Conservation (phyloP, 2,329 filamentous ascomycete species). For the Pochonia chlamydosporia region DNA sequence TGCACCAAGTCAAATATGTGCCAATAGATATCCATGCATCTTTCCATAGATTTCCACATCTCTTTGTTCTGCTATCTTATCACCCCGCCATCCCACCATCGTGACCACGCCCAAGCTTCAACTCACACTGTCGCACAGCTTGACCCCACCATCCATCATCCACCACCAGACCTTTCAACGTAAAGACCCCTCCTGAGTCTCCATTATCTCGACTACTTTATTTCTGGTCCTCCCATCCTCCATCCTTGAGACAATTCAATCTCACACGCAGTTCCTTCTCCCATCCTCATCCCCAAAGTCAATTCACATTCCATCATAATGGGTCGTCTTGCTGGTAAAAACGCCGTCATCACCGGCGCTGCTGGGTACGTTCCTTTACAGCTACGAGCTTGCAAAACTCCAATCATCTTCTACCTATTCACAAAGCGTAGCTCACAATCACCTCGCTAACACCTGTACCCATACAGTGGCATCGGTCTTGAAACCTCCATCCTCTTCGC, state of each 20-base stretch:
- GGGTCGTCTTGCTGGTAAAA: constrained; percentile 55
- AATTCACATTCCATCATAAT: constrained; percentile 11
- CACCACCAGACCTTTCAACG: background rate
- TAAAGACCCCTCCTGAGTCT: background rate
- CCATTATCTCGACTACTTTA: background rate
- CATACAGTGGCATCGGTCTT: constrained; percentile 75
- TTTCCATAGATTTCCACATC: no score
- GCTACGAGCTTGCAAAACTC: no score
- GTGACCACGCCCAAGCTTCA: no score
- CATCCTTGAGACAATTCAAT: background rate
- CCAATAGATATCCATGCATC: no score
- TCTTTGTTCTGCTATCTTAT: no score
- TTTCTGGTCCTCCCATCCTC: background rate
- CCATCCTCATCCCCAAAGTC: background rate
- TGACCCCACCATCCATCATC: background rate
- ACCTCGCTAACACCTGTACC: background rate
- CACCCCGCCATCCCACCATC: background rate
- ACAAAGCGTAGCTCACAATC: background rate
- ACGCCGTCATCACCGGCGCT: constrained; percentile 73
- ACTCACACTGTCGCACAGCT: no score
- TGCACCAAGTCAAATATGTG: no score
- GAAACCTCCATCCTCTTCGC: constrained; percentile 88
- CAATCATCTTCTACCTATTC: background rate
- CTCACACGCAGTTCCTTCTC: background rate
- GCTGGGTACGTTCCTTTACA: constrained; percentile 55